phyloP scores from a whole-genome alignment of 352 stramenopile genomes.

The Blastocystis sp. region DNA sequence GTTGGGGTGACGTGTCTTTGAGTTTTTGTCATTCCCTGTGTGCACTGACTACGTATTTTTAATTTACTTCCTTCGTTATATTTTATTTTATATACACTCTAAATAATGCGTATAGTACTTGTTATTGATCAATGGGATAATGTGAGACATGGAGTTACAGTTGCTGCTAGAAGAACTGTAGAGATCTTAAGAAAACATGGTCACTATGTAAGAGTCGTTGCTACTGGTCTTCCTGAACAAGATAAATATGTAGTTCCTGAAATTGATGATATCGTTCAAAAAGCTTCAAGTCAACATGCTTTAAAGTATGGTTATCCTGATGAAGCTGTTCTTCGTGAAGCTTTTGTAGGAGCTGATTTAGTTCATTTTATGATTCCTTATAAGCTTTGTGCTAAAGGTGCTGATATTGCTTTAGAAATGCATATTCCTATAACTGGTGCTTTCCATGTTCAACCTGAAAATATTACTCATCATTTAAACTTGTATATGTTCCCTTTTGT shows the following conservation, averaged over 20 bases:
- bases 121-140: conserved; percentile 27
- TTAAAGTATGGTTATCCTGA: conserved; percentile 21
- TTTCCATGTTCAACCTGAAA: conserved; percentile 27
- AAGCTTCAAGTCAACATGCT: too few relatives aligned
- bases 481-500: too few relatives aligned
- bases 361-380: conserved; percentile 30
- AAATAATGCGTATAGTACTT: conserved; percentile 23
- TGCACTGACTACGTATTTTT: too few relatives aligned
- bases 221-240: conserved; percentile 9
- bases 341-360: conserved; percentile 17
- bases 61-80: too few relatives aligned
- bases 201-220: conserved; percentile 18
- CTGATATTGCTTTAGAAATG: too few relatives aligned
- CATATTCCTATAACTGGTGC: conserved; percentile 16
- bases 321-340: conserved; percentile 8
- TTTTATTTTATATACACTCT: too few relatives aligned
- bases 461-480: conserved; percentile 29
- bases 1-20: too few relatives aligned
- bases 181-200: conserved; percentile 3
- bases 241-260: conserved; percentile 19
- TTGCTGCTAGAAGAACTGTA: conserved; percentile 22
- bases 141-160: conserved; percentile 14
- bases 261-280: too few relatives aligned
- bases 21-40: too few relatives aligned
- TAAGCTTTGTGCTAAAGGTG: too few relatives aligned